Evolutionary conservation across 495 filamentous ascomycete genomes (phyloP).

Genomic region (Penicillium taxi): DNA sequence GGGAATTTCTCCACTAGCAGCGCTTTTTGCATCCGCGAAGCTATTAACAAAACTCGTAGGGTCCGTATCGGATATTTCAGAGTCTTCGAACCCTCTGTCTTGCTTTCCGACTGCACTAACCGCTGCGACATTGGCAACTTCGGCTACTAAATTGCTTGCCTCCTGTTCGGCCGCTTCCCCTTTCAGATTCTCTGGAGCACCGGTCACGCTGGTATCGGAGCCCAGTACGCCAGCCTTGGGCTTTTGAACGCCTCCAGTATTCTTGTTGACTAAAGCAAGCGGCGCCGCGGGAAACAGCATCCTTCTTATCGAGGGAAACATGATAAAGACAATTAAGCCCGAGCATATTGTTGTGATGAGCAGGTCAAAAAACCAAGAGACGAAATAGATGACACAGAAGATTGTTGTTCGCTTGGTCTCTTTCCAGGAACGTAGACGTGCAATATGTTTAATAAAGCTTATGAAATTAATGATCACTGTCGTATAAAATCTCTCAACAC

Average conservation of each 20-base stretch:
- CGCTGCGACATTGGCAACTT: conserved; percentile 65
- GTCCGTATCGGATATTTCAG: conserved; percentile 49
- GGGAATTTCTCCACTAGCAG: conserved; percentile 38
- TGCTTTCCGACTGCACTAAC: conserved; percentile 68
- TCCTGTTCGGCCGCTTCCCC: conserved; percentile 83
- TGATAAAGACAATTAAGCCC: conserved; percentile 56
- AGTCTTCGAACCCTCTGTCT: conserved; percentile 43
- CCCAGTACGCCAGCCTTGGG: conserved; percentile 68
- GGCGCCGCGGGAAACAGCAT: conserved; percentile 73
- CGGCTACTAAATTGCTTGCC: conserved; percentile 69
- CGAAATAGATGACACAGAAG: conserved; percentile 61
- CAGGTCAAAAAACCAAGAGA: conserved; percentile 67
- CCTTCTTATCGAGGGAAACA: conserved; percentile 53
- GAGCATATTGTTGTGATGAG: conserved; percentile 51
- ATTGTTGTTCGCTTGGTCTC: conserved; percentile 60
- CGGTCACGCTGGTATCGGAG: conserved; percentile 68
- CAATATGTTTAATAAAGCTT: conserved; percentile 62
- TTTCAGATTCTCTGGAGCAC: conserved; percentile 73
- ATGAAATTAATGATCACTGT: conserved; percentile 63
- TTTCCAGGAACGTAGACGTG: conserved; percentile 69
- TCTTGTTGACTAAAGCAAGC: conserved; percentile 58
- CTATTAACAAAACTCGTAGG: conserved; percentile 48
- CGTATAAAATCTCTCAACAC: conserved; percentile 76
- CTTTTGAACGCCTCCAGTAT: conserved; percentile 62
- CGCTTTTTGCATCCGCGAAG: conserved; percentile 52